Conservation (phyloP, 1,284 basidiomycete species). For the Cryptococcus sp. region DNA sequence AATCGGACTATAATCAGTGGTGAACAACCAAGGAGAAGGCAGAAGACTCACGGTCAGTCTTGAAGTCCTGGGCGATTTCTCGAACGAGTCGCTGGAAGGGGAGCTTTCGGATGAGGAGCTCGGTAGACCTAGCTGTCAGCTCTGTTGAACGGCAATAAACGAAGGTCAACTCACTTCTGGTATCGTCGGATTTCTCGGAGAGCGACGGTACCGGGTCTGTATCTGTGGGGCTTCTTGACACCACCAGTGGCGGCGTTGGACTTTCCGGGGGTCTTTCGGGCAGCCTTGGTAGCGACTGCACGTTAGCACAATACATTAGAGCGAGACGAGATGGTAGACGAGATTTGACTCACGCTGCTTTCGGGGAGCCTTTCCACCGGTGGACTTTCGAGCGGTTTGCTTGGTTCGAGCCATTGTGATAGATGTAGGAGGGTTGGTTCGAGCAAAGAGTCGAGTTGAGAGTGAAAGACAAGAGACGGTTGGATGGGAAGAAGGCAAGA, state of each 20-base stretch:
- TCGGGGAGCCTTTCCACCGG: constrained; percentile 53
- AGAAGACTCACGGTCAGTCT: no score
- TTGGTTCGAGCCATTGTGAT: constrained; percentile 41
- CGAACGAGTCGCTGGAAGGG: constrained; percentile 57
- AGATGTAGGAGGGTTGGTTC: constrained; percentile 3
- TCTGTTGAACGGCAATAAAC: background rate
- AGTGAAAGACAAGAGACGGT: constrained; percentile 6
- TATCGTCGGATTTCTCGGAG: constrained; percentile 55
- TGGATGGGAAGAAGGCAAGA: constrained; percentile 1
- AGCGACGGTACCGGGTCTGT: constrained; percentile 55
- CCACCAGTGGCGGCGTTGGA: constrained; percentile 50
- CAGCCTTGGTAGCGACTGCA: constrained; percentile 50
- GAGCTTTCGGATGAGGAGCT: constrained; percentile 52
- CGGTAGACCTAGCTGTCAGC: constrained; percentile 41
- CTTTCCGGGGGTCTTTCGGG: constrained; percentile 44
- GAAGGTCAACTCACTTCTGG: constrained; percentile 46
- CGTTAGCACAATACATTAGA: constrained; percentile 2
- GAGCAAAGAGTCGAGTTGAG: constrained; percentile 5
- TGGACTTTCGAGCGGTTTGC: constrained; percentile 61
- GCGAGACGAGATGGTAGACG: background rate
- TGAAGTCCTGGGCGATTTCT: constrained; percentile 89
- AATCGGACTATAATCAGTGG: no score
- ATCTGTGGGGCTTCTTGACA: constrained; percentile 59
- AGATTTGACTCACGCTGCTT: constrained; percentile 44
- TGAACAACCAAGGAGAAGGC: no score